Evolutionary conservation across 2,329 filamentous ascomycete genomes (phyloP), one percentile per base, ranked within the genome.

Genomic region (Aspergillus clavatus): DNA sequence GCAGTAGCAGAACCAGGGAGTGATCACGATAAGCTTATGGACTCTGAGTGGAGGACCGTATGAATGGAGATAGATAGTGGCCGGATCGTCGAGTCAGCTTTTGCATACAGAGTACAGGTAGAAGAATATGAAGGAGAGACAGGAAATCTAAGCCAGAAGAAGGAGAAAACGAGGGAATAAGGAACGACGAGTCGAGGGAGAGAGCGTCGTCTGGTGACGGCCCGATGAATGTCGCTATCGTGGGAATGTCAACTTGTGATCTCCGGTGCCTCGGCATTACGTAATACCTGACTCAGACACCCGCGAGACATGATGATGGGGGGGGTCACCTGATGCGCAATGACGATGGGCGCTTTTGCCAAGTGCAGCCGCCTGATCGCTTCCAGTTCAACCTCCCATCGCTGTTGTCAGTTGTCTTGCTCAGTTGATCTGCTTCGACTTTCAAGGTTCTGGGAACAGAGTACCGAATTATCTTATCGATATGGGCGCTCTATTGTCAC

Each of bases 401-500:
- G 22, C 22, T 24, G 8, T 24, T 8, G 23, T 24, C 8, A 41
- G 21, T 16, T 10, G 16, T 37, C 29, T 28, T 7, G 16, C 42
- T 31, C 16, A 16, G 38, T 28, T 14, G 31, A 16, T n/a, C 16
- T 18, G 11, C 11, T 5, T 12, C 6, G 14, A 5, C 18, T 8
- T 35, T 19, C 14, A 18, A 5, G 19, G 5, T 11, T 18, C 8
- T 19, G 8, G 23, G 8, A 12, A 35, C 11, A 18, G 14, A 3
- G 16, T 8, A 16, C 19, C 31, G 19, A 18, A 35, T n/a, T 5
- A 16, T 10, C 21, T 28, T 16, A 23, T 33, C 57, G 72, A 51
- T 42, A 98, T 98, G 93, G 93, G 93, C 63, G 91, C 89, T 57
- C 74, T 95, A 61, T 78, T 98, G 44, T 96, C 91, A 51, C 70